Evolutionary conservation across 2,329 filamentous ascomycete genomes (phyloP).

Genomic region (Epichloe scottii): DNA sequence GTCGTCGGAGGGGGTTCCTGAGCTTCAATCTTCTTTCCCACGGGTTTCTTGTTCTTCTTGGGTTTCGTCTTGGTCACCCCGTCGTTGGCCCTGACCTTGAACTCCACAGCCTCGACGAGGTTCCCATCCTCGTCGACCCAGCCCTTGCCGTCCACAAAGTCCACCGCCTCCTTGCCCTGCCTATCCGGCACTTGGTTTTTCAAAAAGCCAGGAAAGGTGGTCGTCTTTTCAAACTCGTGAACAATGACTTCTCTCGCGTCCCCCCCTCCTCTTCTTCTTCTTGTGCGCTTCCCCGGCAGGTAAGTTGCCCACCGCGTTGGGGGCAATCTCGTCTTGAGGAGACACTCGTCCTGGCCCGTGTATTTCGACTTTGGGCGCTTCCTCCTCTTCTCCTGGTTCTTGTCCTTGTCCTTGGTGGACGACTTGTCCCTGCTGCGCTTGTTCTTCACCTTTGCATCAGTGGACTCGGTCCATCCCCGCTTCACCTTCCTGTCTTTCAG

Average conservation of each 20-base stretch:
- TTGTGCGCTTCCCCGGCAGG: slow-evolving; percentile 30
- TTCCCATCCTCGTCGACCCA: slow-evolving; percentile 76
- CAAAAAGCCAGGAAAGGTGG: slow-evolving; percentile 71
- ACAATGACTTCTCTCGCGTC: slow-evolving; percentile 47
- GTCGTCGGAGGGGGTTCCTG: slow-evolving; percentile 7
- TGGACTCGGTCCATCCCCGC: slow-evolving; percentile 73
- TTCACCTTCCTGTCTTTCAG: slow-evolving; percentile 70
- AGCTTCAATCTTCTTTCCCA: slow-evolving; percentile 5
- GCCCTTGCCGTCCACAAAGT: slow-evolving; percentile 72
- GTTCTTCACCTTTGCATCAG: slow-evolving; percentile 33
- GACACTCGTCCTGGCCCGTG: slow-evolving; percentile 65
- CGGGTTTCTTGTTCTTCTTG: slow-evolving; percentile 13
- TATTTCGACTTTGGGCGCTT: slow-evolving; percentile 62
- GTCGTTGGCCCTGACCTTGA: slow-evolving; percentile 16
- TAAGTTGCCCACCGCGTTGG: slow-evolving; percentile 30
- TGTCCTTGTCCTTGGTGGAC: slow-evolving; percentile 31
- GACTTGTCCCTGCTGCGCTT: slow-evolving; percentile 35
- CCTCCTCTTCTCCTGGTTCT: slow-evolving; percentile 39
- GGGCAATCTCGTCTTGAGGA: slow-evolving; percentile 71
- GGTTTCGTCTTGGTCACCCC: neutral
- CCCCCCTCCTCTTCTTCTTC: slow-evolving; percentile 38
- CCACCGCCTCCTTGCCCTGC: slow-evolving; percentile 28
- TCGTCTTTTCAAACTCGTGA: slow-evolving; percentile 82
- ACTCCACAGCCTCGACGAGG: slow-evolving; percentile 51
- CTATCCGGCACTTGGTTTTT: slow-evolving; percentile 32